Evolutionary conservation across 2,329 filamentous ascomycete species (phyloP).

Genomic region (Magnaporthiopsis rhizophila): DNA sequence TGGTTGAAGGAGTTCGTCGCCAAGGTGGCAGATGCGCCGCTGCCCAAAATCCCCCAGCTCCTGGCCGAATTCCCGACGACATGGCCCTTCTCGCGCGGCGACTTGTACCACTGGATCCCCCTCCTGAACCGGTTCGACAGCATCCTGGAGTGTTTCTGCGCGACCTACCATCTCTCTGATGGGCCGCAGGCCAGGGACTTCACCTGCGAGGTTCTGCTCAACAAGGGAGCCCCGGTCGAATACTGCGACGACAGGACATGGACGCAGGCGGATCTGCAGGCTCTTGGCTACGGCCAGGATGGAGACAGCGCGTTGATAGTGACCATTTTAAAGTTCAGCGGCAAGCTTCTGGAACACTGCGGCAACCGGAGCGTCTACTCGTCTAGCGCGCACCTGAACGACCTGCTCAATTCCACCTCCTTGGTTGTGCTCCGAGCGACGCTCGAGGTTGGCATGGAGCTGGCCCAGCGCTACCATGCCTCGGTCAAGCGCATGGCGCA

Average conservation of each 20-base stretch:
- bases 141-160: constrained; percentile 74
- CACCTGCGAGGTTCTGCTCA: constrained; percentile 54
- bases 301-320: constrained; percentile 77
- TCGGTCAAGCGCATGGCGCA: constrained; percentile 71
- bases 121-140: constrained; percentile 89
- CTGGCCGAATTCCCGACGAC: constrained; percentile 74
- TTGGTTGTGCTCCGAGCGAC: constrained; percentile 69
- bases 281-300: constrained; percentile 60
- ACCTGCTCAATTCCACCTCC: constrained; percentile 81
- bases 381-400: constrained; percentile 83
- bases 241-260: constrained; percentile 42
- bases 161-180: constrained; percentile 68
- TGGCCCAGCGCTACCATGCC: constrained; percentile 88
- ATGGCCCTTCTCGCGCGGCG: constrained; percentile 94
- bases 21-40: constrained; percentile 56
- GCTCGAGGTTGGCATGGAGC: constrained; percentile 71
- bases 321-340: constrained; percentile 74
- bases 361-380: constrained; percentile 94
- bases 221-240: constrained; percentile 44
- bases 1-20: constrained; percentile 78
- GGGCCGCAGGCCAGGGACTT: constrained; percentile 79
- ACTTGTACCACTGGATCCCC: constrained; percentile 97
- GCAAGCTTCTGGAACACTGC: constrained; percentile 84
- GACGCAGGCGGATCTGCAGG: constrained; percentile 37
- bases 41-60: constrained; percentile 69